Evolutionary conservation across 1,139 yeast species (phyloP), one percentile per base, ranked within the genome.

Genomic region (Lodderomyces parapsilosis): DNA sequence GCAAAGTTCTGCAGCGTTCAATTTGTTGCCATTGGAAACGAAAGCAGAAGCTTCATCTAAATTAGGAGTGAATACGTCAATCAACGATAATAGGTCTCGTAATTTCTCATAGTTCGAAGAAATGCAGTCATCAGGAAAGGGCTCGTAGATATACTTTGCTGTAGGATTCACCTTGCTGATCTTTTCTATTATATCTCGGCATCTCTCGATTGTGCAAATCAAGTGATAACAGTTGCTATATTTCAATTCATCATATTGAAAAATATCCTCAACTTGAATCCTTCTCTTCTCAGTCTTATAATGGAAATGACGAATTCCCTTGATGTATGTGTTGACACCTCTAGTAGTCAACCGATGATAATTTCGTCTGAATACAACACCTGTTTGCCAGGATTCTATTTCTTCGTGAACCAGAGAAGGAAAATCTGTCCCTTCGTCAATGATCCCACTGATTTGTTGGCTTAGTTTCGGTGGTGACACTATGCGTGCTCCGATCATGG

Each of bases 401-500:
- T 76, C 76, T 0, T 59, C 43, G 39, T 70, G 66, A 0, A 83
- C 67, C 0, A 54, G 56, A 0, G 36, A 40, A 0, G 96, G 96
- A 56, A 89, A 88, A 57, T 90, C 97, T 2, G 59, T 53, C 0
- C 98, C 98, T 45, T 78, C 74, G 58, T 91, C 98, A 1, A 89
- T 76, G 10, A 91, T 78, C 63, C 94, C 88, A 2, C 83, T 75
- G 2, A 86, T 70, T 19, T 58, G 56, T 1, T 52, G 46, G 11
- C 36, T 18, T 14, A 33, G 15, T 33, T 22, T 22, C n/a, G 15
- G 38, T 74, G 6, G 38, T 9, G 77, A 59, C 1, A 80, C 68
- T 40, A 83, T 69, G 18, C 94, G 65, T 0, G 88, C 83, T 0
- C 96, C 96, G n/a, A 85, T 68, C 1, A 83, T 79, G 1, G 91